Percentiles rank a stretch among this genome's conserved stretches.
These are phyloP conservation scores for Pseudogymnoascus sp. DNA, from an alignment of 2,329 filamentous ascomycete species.

Conservation along the genomic window DNA sequence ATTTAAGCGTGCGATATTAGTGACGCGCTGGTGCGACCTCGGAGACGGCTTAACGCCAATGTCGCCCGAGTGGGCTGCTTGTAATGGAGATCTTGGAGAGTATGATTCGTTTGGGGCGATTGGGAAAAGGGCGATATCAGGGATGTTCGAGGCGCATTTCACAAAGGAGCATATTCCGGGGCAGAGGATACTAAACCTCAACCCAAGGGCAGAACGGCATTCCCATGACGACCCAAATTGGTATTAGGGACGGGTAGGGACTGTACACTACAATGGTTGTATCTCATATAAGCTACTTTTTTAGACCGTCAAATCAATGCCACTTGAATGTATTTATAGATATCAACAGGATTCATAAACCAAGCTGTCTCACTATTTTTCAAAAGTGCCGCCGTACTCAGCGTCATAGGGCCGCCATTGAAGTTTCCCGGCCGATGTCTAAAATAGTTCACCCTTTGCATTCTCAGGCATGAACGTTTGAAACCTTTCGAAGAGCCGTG, in stretches of 20 bases:
- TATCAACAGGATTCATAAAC: background rate
- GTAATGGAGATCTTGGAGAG: slow-evolving; percentile 34
- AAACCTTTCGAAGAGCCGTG: background rate
- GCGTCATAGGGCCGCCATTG: background rate
- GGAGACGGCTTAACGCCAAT: slow-evolving; percentile 44
- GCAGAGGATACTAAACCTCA: slow-evolving; percentile 48
- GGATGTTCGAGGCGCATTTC: slow-evolving; percentile 49
- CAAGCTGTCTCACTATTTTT: background rate
- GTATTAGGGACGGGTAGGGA: slow-evolving; percentile 37
- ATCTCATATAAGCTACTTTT: background rate
- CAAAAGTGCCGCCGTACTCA: background rate
- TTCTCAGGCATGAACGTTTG: background rate
- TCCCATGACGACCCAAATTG: slow-evolving; percentile 49
- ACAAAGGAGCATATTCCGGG: slow-evolving; percentile 46
- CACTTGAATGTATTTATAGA: background rate
- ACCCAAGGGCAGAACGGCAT: slow-evolving; percentile 44
- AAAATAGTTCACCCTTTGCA: background rate
- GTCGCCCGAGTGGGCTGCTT: slow-evolving; percentile 47
- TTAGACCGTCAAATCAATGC: background rate
- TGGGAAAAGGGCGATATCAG: slow-evolving; percentile 46
- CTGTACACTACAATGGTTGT: background rate
- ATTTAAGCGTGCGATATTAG: slow-evolving; percentile 52
- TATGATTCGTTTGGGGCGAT: slow-evolving; percentile 48
- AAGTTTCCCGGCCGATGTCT: background rate
- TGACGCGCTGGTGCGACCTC: slow-evolving; percentile 54